phyloP scores from a whole-genome alignment of 2,329 filamentous ascomycete genomes.

The Coleophoma eucalyptorum region DNA sequence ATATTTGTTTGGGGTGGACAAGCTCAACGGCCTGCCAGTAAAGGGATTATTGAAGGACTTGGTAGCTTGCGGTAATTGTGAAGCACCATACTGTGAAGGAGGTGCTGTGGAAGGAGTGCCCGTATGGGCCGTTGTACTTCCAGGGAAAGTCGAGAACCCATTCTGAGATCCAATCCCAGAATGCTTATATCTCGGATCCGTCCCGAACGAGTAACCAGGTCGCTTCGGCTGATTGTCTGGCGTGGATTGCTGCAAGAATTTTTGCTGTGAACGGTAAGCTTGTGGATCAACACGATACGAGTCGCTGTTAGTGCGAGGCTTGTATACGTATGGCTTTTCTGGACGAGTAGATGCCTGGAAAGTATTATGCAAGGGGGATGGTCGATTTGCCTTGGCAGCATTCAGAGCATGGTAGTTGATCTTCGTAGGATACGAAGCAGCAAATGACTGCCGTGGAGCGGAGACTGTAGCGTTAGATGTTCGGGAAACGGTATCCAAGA shows the following conservation, averaged over 20 bases:
- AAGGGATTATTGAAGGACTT: conserved; percentile 25
- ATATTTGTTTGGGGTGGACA: neutral
- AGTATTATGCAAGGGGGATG: conserved; percentile 22
- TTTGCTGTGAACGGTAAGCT: conserved; percentile 27
- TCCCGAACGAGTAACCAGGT: conserved; percentile 22
- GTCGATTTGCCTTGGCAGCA: conserved; percentile 25
- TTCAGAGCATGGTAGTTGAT: conserved; percentile 18
- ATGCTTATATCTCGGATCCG: conserved; percentile 22
- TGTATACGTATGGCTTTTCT: conserved; percentile 51
- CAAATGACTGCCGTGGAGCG: conserved; percentile 29
- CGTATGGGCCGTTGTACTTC: neutral
- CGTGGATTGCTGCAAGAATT: conserved; percentile 22
- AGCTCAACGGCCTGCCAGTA: conserved; percentile 12
- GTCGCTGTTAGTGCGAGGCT: conserved; percentile 32
- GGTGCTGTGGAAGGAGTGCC: neutral
- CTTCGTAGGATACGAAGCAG: conserved; percentile 24
- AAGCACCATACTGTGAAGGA: conserved; percentile 1
- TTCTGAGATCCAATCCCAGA: neutral
- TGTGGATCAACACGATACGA: conserved; percentile 25
- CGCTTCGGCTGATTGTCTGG: conserved; percentile 6
- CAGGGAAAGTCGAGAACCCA: neutral
- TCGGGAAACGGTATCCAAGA: conserved; percentile 65
- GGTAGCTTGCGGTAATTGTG: conserved; percentile 10
- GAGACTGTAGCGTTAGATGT: conserved; percentile 31
- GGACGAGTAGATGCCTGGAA: conserved; percentile 19